Conservation (phyloP, 768 basidiomycete species). For the Phanerochaete carnosa region DNA sequence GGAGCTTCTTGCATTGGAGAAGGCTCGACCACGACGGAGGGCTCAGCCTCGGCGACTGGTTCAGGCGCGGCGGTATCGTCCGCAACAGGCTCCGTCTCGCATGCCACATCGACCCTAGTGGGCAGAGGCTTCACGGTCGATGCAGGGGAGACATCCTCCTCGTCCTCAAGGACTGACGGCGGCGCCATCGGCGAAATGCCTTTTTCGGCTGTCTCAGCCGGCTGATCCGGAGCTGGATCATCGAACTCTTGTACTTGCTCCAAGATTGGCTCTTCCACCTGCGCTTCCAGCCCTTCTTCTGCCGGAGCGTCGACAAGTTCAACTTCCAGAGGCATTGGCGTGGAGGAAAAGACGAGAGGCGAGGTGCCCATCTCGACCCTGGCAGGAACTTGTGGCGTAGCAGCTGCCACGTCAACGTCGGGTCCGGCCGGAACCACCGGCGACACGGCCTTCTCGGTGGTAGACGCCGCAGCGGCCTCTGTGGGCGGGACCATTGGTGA, state of each 20-base stretch:
- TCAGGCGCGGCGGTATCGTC: neutral
- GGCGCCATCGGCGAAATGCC: neutral
- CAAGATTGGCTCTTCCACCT: neutral
- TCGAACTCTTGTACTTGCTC: neutral
- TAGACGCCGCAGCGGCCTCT: neutral
- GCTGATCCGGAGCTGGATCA: neutral
- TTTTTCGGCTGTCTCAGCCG: neutral
- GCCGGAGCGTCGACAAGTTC: neutral
- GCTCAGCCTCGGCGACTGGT: neutral
- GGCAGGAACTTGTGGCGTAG: neutral
- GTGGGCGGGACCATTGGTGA: neutral
- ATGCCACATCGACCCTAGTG: neutral
- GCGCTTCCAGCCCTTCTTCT: neutral
- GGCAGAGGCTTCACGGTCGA: neutral
- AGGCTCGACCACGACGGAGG: neutral
- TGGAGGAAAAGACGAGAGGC: neutral
- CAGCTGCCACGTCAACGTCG: neutral
- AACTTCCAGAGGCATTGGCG: neutral
- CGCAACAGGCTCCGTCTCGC: neutral
- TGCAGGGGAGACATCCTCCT: neutral
- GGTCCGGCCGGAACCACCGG: neutral
- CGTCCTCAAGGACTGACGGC: neutral
- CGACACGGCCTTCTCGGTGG: neutral
- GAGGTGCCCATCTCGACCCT: neutral
- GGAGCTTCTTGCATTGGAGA: neutral